Base-by-base conservation (phyloP, 495 filamentous ascomycete genomes). In the Aspergillus leporis region DNA sequence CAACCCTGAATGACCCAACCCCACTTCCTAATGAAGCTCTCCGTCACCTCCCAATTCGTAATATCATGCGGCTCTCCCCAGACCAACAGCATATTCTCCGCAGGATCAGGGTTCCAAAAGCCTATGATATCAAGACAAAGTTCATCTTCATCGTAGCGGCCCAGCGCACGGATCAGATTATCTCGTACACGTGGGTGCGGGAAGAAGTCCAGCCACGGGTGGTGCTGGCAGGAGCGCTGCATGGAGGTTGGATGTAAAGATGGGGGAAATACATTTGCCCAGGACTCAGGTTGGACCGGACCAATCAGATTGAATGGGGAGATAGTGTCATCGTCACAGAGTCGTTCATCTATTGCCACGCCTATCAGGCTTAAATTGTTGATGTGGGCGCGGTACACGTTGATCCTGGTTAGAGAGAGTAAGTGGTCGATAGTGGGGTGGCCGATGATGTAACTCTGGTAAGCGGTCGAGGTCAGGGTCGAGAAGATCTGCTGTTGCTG, bases 161-260 rank as follows among this genome's bases (percentile, higher is more conserved):
- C 73, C 1, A 68, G 68, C 4, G 73, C 66, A 21, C 61, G 52
- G 31, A 85, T 78, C 23, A 82, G 62, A 46, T 82, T 82, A 50
- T 84, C 78, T 1, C 83, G 74, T 58, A 85, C 68, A 18, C 64
- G 66, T 13, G 75, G 74, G 23, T 75, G 69, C 2, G 82, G 83
- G 49, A 84, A 78, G 47, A 84, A 73, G 56, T 84, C 81, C n/a
- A 86, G 62, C 75, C 81, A 85, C 0, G 78, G 75, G 48, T 80
- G 78, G 49, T 86, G 83, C 0, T 66, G 62, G 5, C 69, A 61
- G 0, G 58, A 56, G 14, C 51, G 58, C 60, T 85, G 83, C 0
- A 83, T 31, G 21, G 45, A 56, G 3, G 83, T 85, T 1, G 81
- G 81, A 2, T 72, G 72, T 2, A 86, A 71, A 53, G 66, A 71